Percentiles rank a stretch among this genome's conserved stretches.
Evolutionary conservation across 345 rosid species (phyloP).

Genomic region (Cardamine chenopodiifolia): DNA sequence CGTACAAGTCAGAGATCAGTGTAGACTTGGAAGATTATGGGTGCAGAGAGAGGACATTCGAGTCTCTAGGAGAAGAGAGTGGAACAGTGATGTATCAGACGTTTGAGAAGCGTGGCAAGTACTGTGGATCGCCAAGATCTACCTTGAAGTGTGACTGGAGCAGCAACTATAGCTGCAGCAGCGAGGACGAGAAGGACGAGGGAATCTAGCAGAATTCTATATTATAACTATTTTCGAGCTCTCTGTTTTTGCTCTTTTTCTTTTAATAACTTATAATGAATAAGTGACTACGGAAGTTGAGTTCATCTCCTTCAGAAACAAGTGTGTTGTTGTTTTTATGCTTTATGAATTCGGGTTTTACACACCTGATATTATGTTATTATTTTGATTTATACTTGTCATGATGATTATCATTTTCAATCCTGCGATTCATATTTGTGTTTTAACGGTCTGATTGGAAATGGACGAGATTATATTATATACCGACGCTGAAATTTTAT

Average conservation of each 20-base stretch:
- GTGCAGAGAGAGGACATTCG: constrained; percentile 39
- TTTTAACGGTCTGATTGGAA: too few relatives aligned
- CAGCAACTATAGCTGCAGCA: constrained; percentile 42
- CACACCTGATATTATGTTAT: background rate
- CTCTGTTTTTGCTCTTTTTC: background rate
- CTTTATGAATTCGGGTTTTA: constrained; percentile 6
- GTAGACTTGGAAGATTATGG: constrained; percentile 54
- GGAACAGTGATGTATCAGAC: constrained; percentile 45
- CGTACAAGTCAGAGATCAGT: constrained; percentile 45
- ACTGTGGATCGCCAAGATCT: constrained; percentile 44
- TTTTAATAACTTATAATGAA: constrained; percentile 26
- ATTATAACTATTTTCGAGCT: constrained; percentile 22
- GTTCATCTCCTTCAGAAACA: constrained; percentile 26
- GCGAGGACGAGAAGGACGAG: constrained; percentile 50
- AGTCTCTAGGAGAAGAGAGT: constrained; percentile 45
- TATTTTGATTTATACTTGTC: background rate
- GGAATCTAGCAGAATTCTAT: constrained; percentile 39
- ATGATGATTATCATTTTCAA: background rate
- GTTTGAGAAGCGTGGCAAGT: constrained; percentile 35
- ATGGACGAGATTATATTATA: too few relatives aligned
- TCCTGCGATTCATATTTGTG: too few relatives aligned
- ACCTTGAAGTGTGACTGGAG: constrained; percentile 48
- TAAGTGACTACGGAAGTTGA: constrained; percentile 29
- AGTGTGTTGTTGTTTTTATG: constrained; percentile 10
- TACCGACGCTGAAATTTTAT: too few relatives aligned